Evolutionary conservation across 2,329 filamentous ascomycete genomes (phyloP).

Genomic region (Capronia americana): DNA sequence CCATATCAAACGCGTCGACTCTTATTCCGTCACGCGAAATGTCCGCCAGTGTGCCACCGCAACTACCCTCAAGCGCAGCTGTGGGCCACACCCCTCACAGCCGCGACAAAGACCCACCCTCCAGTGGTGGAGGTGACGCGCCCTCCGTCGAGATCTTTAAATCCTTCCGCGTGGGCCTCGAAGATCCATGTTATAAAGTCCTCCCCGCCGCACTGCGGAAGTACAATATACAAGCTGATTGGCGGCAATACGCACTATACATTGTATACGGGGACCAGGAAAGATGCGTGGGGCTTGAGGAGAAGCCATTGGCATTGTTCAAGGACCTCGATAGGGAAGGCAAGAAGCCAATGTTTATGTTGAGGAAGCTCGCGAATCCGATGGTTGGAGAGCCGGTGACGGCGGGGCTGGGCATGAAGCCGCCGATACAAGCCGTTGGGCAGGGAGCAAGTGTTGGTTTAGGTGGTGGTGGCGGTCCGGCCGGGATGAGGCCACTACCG

Average conservation of each 20-base stretch:
- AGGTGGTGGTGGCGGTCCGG: constrained; percentile 16
- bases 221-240: constrained; percentile 97
- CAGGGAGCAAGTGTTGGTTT: constrained; percentile 16
- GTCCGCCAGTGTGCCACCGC: constrained; percentile 37
- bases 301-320: constrained; percentile 93
- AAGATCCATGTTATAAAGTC: constrained; percentile 97
- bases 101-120: constrained; percentile 9
- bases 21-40: constrained; percentile 36
- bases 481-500: constrained; percentile 25
- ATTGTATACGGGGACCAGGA: constrained; percentile 99
- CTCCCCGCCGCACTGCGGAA: constrained; percentile 94
- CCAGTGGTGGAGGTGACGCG: constrained; percentile 39
- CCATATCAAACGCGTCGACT: constrained; percentile 38
- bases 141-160: constrained; percentile 92
- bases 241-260: constrained; percentile 96
- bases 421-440: constrained; percentile 10
- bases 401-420: constrained; percentile 28
- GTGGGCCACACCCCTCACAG: constrained; percentile 31
- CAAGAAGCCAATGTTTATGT: constrained; percentile 99
- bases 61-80: constrained; percentile 31
- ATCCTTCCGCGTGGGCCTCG: constrained; percentile 95
- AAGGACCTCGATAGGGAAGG: constrained; percentile 97
- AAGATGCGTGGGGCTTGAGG: constrained; percentile 86
- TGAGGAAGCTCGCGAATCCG: constrained; percentile 67
- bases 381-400: constrained; percentile 30